These are phyloP conservation scores for Starmerella riodocensis DNA, from an alignment of 805 yeast species.

Conservation along the genomic window DNA sequence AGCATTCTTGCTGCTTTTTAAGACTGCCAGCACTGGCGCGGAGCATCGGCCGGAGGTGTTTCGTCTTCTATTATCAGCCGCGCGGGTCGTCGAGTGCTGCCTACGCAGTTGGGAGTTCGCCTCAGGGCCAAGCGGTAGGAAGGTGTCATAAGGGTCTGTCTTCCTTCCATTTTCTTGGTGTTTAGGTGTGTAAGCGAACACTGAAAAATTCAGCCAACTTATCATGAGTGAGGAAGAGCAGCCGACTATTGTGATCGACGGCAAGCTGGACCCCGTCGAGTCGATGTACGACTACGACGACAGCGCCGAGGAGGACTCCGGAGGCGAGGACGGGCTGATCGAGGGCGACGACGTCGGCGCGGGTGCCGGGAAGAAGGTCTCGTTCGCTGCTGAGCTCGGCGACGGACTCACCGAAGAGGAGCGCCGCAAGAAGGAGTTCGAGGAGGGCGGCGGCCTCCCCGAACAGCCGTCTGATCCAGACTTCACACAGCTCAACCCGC, in stretches of 20 bases:
- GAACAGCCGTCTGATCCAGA: slow-evolving; percentile 90
- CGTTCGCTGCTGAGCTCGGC: slow-evolving; percentile 50
- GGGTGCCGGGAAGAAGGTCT: slow-evolving; percentile 47
- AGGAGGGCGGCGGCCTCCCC: slow-evolving; percentile 97
- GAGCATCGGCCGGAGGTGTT: too few relatives aligned
- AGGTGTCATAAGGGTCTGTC: too few relatives aligned
- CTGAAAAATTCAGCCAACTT: slow-evolving; percentile 11
- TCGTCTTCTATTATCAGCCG: too few relatives aligned
- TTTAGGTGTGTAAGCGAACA: slow-evolving; percentile 9
- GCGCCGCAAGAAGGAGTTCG: slow-evolving; percentile 68
- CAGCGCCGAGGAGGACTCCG: slow-evolving; percentile 26
- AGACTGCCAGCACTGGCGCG: too few relatives aligned
- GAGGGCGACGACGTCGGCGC: slow-evolving; percentile 22
- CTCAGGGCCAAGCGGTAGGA: too few relatives aligned
- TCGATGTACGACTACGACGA: slow-evolving; percentile 34
- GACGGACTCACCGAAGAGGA: slow-evolving; percentile 56
- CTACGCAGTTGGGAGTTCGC: too few relatives aligned
- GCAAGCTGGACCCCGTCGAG: slow-evolving; percentile 36
- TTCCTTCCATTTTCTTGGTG: too few relatives aligned
- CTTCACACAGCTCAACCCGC: slow-evolving; percentile 65
- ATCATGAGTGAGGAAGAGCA: slow-evolving; percentile 27
- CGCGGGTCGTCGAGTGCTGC: too few relatives aligned
- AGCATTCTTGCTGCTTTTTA: too few relatives aligned
- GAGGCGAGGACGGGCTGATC: slow-evolving; percentile 19
- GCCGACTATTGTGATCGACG: slow-evolving; percentile 72